phyloP scores from a whole-genome alignment of 208 protist species.

The Naegleria lovaniensis region DNA sequence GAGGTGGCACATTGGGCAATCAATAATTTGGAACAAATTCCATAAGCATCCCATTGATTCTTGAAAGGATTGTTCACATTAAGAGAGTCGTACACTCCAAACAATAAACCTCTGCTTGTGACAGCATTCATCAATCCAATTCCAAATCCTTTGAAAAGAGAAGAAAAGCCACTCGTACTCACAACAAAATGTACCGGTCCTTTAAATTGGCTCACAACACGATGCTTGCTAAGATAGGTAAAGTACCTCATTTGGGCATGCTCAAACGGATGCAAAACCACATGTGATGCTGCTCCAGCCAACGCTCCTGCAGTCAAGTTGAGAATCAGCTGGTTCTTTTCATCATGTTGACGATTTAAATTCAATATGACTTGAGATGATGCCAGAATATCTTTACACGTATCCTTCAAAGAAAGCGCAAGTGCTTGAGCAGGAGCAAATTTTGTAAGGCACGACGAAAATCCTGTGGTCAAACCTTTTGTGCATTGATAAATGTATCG shows the following conservation, averaged over 20 bases:
- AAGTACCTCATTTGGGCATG: neutral
- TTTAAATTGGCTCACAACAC: neutral
- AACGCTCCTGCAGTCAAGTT: neutral
- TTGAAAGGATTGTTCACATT: neutral
- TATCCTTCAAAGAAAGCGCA: neutral
- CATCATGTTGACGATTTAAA: neutral
- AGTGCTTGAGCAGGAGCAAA: neutral
- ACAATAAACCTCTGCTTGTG: neutral
- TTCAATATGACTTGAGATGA: neutral
- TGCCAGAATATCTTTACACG: neutral
- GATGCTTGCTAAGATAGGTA: neutral
- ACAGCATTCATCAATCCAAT: neutral
- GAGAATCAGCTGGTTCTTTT: neutral
- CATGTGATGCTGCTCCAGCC: neutral
- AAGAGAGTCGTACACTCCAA: neutral
- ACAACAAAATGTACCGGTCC: neutral
- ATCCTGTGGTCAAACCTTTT: neutral
- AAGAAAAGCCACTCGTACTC: neutral
- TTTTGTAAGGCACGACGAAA: neutral
- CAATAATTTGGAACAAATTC: neutral
- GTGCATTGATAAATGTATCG: neutral
- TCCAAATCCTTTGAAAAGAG: neutral
- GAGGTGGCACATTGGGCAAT: neutral
- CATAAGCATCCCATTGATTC: neutral
- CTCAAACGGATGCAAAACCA: neutral